These are phyloP conservation scores for Alternaria angustiovoidea DNA, from an alignment of 2,329 filamentous ascomycete species.

Conservation along the genomic window DNA sequence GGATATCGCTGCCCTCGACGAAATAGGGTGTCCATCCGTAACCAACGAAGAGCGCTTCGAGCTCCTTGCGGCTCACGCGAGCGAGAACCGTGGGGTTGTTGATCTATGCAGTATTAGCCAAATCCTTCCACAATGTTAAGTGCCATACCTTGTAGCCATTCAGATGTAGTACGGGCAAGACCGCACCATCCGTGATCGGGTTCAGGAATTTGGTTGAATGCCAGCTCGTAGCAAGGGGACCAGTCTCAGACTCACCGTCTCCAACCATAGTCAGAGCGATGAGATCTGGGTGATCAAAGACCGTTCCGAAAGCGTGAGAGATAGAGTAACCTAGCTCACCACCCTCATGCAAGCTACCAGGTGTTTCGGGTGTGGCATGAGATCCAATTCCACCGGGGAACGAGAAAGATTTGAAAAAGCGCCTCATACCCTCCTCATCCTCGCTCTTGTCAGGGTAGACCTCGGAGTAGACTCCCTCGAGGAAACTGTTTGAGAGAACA, in stretches of 20 bases:
- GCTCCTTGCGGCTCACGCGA: conserved; percentile 76
- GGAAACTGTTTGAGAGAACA: conserved; percentile 77
- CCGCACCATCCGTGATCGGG: conserved; percentile 78
- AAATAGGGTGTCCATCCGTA: conserved; percentile 85
- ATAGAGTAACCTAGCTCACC: conserved; percentile 84
- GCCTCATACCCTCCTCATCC: conserved; percentile 72
- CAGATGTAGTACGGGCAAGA: conserved; percentile 78
- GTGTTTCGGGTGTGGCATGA: conserved; percentile 80
- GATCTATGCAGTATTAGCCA: conserved; percentile 31
- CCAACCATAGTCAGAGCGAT: conserved; percentile 82
- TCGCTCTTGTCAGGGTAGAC: conserved; percentile 78
- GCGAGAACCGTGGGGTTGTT: conserved; percentile 67
- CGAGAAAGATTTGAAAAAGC: conserved; percentile 84
- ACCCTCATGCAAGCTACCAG: conserved; percentile 79
- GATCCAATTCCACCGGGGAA: conserved; percentile 82
- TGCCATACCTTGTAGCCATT: conserved; percentile 79
- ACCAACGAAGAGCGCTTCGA: conserved; percentile 72
- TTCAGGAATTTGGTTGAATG: conserved; percentile 85
- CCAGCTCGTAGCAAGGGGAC: conserved; percentile 80
- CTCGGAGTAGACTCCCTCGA: conserved; percentile 80
- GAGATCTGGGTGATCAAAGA: conserved; percentile 77
- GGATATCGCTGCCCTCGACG: conserved; percentile 76
- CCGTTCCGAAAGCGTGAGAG: conserved; percentile 78
- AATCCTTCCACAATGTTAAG: neutral
- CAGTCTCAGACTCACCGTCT: conserved; percentile 83